These are phyloP conservation scores for Epichloe gansuensis DNA, from an alignment of 2,329 filamentous ascomycete species.

Conservation along the genomic window DNA sequence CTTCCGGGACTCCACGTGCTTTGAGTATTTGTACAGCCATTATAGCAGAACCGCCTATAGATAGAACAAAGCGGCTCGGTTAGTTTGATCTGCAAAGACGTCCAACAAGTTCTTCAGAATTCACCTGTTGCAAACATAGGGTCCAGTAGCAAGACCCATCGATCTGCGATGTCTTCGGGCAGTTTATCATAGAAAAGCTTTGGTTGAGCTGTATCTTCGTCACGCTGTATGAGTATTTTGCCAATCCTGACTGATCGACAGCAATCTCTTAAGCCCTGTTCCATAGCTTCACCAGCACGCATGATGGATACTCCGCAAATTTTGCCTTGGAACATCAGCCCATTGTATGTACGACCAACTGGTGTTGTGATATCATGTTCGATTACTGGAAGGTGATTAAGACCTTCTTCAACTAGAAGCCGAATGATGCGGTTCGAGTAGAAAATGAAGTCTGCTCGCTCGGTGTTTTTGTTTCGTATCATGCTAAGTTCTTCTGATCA, in stretches of 20 bases:
- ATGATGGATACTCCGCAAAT: conserved; percentile 98
- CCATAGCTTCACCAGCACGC: conserved; percentile 97
- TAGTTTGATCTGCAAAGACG: neutral
- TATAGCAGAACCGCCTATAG: conserved; percentile 75
- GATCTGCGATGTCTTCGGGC: conserved; percentile 78
- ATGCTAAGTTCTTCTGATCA: conserved; percentile 47
- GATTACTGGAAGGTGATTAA: conserved; percentile 90
- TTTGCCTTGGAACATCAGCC: conserved; percentile 92
- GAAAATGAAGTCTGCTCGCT: conserved; percentile 95
- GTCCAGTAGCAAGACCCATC: conserved; percentile 89
- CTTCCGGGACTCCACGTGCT: conserved; percentile 81
- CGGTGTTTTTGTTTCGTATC: conserved; percentile 84
- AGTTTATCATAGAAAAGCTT: conserved; percentile 98
- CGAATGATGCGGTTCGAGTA: conserved; percentile 98
- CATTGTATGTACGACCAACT: conserved; percentile 75
- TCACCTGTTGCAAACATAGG: conserved; percentile 98
- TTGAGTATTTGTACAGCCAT: conserved; percentile 95
- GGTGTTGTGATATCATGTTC: conserved; percentile 84
- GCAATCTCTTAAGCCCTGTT: conserved; percentile 90
- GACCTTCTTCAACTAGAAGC: conserved; percentile 86
- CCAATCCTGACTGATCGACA: conserved; percentile 96
- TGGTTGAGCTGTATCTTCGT: conserved; percentile 86
- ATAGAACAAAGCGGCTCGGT: neutral
- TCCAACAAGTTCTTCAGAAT: neutral
- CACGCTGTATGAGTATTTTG: conserved; percentile 94